A percentile compares a stretch with the other conserved stretches of the same genome.
Evolutionary conservation across 495 filamentous ascomycete species (phyloP).

Genomic region (Xylaria sp.): DNA sequence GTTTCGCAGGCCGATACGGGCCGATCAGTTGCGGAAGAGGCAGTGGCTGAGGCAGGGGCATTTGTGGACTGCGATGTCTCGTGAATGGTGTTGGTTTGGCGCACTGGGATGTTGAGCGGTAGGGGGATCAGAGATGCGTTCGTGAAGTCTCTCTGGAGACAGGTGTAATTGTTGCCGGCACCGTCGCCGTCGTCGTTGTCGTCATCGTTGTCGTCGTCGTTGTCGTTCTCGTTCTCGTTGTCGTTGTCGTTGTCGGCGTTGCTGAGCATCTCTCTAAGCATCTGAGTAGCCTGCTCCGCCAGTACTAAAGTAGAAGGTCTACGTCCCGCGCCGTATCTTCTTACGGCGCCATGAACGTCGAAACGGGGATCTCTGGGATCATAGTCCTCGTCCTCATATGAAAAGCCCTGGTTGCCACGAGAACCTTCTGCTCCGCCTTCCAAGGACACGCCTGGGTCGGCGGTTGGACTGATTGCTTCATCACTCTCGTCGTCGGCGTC

Average conservation of each 20-base stretch:
- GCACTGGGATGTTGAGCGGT: neutral
- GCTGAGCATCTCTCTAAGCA: no score
- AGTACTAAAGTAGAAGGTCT: neutral
- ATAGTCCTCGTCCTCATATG: neutral
- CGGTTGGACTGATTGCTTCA: no score
- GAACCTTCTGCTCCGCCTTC: neutral
- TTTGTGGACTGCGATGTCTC: neutral
- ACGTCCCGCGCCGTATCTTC: no score
- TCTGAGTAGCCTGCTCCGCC: neutral
- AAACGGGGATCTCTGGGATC: constrained; percentile 8
- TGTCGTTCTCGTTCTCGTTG: no score
- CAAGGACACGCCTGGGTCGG: neutral
- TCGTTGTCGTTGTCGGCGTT: no score
- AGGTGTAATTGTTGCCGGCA: neutral
- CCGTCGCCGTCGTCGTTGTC: no score
- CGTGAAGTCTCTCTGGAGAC: neutral
- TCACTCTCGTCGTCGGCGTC: neutral
- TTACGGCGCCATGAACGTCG: neutral
- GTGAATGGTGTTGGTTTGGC: neutral
- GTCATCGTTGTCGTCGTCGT: no score
- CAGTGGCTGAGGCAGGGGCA: neutral
- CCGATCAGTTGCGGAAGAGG: no score
- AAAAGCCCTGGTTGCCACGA: no score
- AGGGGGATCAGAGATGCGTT: constrained; percentile 3
- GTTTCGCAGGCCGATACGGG: neutral